Percentiles rank a stretch among this genome's conserved stretches.
phyloP scores from a whole-genome alignment of 1,284 basidiomycete species.

The Fomitopsis schrenkii region DNA sequence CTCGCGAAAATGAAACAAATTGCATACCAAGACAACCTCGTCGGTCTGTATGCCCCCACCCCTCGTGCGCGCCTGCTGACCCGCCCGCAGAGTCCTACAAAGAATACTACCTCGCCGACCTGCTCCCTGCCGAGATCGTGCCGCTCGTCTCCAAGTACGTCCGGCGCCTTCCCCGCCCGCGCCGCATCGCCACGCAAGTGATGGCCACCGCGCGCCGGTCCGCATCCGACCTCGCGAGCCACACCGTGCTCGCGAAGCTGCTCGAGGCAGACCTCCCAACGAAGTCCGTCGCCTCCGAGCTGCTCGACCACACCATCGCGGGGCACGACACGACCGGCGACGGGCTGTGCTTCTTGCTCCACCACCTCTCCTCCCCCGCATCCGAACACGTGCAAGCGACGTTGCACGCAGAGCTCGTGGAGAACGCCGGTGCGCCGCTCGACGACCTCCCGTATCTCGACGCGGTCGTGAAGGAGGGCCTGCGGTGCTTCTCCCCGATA shows the following conservation, averaged over 20 bases:
- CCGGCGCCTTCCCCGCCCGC: constrained; percentile 1
- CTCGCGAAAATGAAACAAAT: constrained; percentile 18
- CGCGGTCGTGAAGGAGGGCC: constrained; percentile 88
- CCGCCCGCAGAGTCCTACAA: constrained; percentile 7
- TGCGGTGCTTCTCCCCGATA: constrained; percentile 86
- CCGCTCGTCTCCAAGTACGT: constrained; percentile 3
- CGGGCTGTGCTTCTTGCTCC: constrained; percentile 23
- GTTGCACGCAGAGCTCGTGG: constrained; percentile 17
- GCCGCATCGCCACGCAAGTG: constrained; percentile 12
- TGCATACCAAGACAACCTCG: constrained; percentile 13
- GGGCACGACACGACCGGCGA: constrained; percentile 25
- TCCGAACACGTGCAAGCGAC: constrained; percentile 12
- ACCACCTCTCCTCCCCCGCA: constrained; percentile 19
- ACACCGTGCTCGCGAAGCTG: constrained; percentile 17
- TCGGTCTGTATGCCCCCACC: constrained; percentile 4
- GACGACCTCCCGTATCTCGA: constrained; percentile 91
- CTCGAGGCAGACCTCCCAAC: constrained; percentile 5
- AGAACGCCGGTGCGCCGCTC: constrained; percentile 28
- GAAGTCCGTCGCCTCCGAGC: constrained; percentile 15
- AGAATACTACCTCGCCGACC: constrained; percentile 14
- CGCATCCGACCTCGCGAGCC: constrained; percentile 7
- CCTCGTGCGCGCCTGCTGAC: background rate
- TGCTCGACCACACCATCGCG: constrained; percentile 23
- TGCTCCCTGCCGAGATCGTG: background rate
- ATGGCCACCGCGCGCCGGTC: constrained; percentile 7